Conservation (phyloP, 73 alveolate species). For the Tetrahymena thermophila region DNA sequence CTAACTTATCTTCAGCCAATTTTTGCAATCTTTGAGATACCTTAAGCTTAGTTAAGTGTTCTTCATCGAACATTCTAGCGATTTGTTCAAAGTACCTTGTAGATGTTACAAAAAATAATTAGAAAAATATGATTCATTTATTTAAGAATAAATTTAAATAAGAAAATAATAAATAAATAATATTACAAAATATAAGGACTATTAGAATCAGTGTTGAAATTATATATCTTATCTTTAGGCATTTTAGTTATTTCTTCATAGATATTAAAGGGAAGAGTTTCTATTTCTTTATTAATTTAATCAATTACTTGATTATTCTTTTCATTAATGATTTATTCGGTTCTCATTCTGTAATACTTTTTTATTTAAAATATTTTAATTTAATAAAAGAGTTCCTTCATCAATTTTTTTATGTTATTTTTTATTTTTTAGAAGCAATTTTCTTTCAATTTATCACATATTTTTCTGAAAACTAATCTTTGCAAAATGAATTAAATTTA, state of each 20-base stretch:
- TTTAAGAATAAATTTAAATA: background rate
- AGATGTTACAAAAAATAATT: background rate
- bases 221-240: background rate
- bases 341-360: background rate
- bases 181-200: background rate
- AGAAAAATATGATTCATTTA: background rate
- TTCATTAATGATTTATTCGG: background rate
- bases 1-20: background rate
- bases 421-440: too few species aligned
- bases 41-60: background rate
- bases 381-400: background rate
- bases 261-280: background rate
- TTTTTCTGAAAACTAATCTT: background rate
- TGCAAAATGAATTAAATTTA: background rate
- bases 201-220: background rate
- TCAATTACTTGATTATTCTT: background rate
- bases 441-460: background rate
- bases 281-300: background rate
- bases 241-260: background rate
- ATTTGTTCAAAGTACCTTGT: background rate
- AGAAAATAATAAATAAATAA: background rate
- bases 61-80: slow-evolving; percentile 2
- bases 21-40: background rate
- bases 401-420: background rate
- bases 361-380: background rate